A percentile compares a stretch with the other conserved stretches of the same genome.
Conservation (phyloP, 495 filamentous ascomycete genomes). For the Penicillium roqueforti region DNA sequence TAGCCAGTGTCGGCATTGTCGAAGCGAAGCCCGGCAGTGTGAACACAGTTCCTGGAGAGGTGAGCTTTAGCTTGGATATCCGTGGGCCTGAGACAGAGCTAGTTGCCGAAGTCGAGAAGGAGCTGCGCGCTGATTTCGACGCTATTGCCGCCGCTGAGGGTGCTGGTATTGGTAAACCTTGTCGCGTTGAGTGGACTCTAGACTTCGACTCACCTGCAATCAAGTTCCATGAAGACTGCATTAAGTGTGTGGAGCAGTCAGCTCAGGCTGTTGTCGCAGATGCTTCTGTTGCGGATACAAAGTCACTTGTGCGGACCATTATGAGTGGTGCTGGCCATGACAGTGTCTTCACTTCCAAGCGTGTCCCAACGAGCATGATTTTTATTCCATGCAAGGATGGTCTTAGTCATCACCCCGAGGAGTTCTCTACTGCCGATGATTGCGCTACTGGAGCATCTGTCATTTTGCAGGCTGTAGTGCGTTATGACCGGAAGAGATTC, state of each 20-base stretch:
- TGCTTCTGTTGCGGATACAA: constrained; percentile 41
- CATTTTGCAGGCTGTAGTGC: constrained; percentile 55
- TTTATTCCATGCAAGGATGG: constrained; percentile 65
- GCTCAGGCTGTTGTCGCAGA: constrained; percentile 51
- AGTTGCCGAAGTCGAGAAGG: constrained; percentile 53
- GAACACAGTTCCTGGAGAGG: constrained; percentile 70
- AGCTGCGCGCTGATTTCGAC: constrained; percentile 52
- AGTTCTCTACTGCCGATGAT: constrained; percentile 57
- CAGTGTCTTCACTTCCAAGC: constrained; percentile 56
- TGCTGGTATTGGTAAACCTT: constrained; percentile 48
- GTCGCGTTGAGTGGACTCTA: constrained; percentile 53
- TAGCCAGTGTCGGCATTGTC: constrained; percentile 71
- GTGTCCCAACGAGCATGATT: constrained; percentile 61
- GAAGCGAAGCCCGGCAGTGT: constrained; percentile 62
- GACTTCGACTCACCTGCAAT: constrained; percentile 63
- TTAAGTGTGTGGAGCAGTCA: constrained; percentile 59
- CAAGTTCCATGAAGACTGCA: constrained; percentile 67
- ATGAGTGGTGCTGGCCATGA: constrained; percentile 63
- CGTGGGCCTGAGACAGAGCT: constrained; percentile 56
- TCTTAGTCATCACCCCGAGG: constrained; percentile 60
- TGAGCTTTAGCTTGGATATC: constrained; percentile 69
- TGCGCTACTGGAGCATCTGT: constrained; percentile 61
- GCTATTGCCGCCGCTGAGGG: constrained; percentile 53
- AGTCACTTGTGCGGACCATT: constrained; percentile 43
- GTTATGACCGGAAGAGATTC: constrained; percentile 53